phyloP scores from a whole-genome alignment of 768 basidiomycete species.

The Hemileccinum rubropunctum region DNA sequence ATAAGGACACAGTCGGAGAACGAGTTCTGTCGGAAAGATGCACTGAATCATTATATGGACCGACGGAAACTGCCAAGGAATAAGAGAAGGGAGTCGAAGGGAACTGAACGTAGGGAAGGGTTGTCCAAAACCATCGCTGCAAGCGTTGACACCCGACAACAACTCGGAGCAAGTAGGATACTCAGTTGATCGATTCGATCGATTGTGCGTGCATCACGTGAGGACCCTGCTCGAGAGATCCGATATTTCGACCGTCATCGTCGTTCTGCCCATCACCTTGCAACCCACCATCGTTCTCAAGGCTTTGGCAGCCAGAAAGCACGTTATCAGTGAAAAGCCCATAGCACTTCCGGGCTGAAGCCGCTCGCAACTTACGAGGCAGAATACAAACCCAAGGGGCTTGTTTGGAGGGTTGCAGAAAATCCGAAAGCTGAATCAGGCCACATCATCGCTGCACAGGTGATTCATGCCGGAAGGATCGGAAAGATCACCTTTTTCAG shows the following conservation, averaged over 20 bases:
- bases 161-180: no score
- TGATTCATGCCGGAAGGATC: constrained; percentile 58
- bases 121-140: no score
- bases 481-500: constrained; percentile 72
- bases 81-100: no score
- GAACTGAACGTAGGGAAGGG: no score
- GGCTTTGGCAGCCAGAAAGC: constrained; percentile 73
- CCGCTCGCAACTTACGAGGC: constrained; percentile 67
- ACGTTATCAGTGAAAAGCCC: constrained; percentile 89
- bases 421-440: constrained; percentile 71
- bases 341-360: constrained; percentile 59
- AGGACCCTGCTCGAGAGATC: constrained; percentile 61
- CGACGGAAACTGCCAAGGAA: no score
- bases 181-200: no score
- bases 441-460: constrained; percentile 38
- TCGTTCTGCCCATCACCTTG: constrained; percentile 72
- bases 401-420: constrained; percentile 82
- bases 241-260: constrained; percentile 71
- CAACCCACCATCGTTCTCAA: constrained; percentile 69
- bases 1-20: no score
- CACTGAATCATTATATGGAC: no score
- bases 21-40: no score
- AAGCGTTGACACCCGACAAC: no score
- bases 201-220: no score
- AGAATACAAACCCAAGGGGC: constrained; percentile 60